A percentile compares a stretch with the other conserved stretches of the same genome.
Evolutionary conservation across 2,329 filamentous ascomycete genomes (phyloP).

Genomic region (Aschersonia sp.): DNA sequence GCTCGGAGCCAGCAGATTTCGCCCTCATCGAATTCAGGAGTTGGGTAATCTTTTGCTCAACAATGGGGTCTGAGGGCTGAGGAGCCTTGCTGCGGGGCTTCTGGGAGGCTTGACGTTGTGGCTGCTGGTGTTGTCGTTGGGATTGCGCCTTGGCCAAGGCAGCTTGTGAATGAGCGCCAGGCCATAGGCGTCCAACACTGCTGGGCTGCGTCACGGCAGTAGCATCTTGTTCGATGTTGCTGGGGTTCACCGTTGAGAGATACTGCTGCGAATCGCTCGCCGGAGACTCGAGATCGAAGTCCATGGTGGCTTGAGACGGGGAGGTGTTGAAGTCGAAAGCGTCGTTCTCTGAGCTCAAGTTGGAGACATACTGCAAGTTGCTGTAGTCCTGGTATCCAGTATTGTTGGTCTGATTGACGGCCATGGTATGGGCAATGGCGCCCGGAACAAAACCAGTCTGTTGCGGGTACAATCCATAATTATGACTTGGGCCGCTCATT

Average conservation of each 20-base stretch:
- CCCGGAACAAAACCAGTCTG: slow-evolving; percentile 86
- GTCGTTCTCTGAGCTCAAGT: slow-evolving; percentile 46
- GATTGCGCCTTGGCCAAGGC: slow-evolving; percentile 60
- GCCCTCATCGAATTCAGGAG: slow-evolving; percentile 85
- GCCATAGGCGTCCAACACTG: slow-evolving; percentile 64
- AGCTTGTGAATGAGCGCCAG: slow-evolving; percentile 86
- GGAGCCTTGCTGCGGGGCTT: slow-evolving; percentile 34
- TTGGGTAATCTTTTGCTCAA: slow-evolving; percentile 88
- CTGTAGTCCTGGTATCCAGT: slow-evolving; percentile 36
- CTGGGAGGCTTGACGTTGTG: slow-evolving; percentile 37
- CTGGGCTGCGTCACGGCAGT: slow-evolving; percentile 35
- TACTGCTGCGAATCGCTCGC: slow-evolving; percentile 44
- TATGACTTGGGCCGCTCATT: slow-evolving; percentile 74
- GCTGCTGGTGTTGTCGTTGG: slow-evolving; percentile 49
- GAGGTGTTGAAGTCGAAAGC: slow-evolving; percentile 60
- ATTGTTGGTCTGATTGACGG: slow-evolving; percentile 52
- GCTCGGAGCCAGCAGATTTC: slow-evolving; percentile 42
- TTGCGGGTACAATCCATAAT: slow-evolving; percentile 90
- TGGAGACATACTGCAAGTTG: slow-evolving; percentile 35
- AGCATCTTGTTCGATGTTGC: slow-evolving; percentile 47
- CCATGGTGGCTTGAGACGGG: slow-evolving; percentile 46
- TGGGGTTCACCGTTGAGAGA: slow-evolving; percentile 56
- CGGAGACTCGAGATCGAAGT: slow-evolving; percentile 39
- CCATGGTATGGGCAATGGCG: slow-evolving; percentile 65
- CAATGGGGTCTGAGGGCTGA: slow-evolving; percentile 49